Evolutionary conservation across 2,329 filamentous ascomycete species (phyloP).

Genomic region (Thielaviopsis punctulata): DNA sequence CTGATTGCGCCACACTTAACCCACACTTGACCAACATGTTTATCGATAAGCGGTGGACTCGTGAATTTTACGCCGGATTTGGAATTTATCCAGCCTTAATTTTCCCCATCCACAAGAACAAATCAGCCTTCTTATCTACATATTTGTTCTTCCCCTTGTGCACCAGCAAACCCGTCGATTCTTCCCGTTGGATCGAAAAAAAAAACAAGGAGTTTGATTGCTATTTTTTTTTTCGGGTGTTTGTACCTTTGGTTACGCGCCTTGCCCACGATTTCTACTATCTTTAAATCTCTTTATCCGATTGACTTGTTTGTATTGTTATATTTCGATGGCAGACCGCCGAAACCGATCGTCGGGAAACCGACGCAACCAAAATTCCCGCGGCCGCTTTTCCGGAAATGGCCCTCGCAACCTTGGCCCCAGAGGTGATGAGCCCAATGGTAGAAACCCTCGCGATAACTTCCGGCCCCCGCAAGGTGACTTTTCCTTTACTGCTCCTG

Average conservation of each 20-base stretch:
- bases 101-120: too few species aligned
- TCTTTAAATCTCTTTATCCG: background rate
- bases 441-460: conserved; percentile 2
- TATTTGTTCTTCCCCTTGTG: background rate
- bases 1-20: background rate
- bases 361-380: conserved; percentile 30
- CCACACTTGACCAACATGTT: background rate
- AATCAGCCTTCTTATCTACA: too few species aligned
- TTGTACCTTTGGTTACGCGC: background rate
- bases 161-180: background rate
- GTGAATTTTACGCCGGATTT: too few species aligned
- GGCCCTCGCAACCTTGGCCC: conserved; percentile 4
- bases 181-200: background rate
- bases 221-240: background rate
- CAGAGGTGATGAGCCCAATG: background rate
- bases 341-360: background rate
- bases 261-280: background rate
- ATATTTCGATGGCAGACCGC: background rate
- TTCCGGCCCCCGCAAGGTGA: conserved; percentile 26
- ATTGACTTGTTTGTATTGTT: background rate
- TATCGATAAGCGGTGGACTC: background rate
- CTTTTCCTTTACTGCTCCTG: conserved; percentile 38
- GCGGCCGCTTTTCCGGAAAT: conserved; percentile 25
- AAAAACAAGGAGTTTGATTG: background rate
- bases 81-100: too few species aligned